phyloP scores from a whole-genome alignment of 2,329 filamentous ascomycete species.

The Aspergillus aculeatus region DNA sequence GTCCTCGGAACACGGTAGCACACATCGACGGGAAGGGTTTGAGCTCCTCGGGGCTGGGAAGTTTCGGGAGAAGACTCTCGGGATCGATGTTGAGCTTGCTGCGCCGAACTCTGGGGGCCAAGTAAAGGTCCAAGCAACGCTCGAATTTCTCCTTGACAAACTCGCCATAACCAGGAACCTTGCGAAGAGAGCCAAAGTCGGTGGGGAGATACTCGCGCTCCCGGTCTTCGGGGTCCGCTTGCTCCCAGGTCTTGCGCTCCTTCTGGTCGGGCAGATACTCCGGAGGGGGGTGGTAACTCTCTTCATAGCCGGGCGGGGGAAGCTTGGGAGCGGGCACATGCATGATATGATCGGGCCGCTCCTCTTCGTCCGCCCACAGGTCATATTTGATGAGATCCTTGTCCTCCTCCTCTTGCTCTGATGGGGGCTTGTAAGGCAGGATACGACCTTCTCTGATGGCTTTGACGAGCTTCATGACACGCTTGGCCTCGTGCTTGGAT shows the following conservation, averaged over 20 bases:
- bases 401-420: constrained; percentile 71
- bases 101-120: constrained; percentile 86
- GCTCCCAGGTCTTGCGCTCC: constrained; percentile 82
- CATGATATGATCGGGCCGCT: constrained; percentile 82
- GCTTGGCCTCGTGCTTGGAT: constrained; percentile 94
- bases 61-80: constrained; percentile 83
- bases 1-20: constrained; percentile 81
- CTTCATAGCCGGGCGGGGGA: constrained; percentile 87
- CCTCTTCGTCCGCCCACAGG: constrained; percentile 90
- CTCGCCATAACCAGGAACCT: constrained; percentile 84
- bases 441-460: constrained; percentile 94
- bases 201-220: constrained; percentile 85
- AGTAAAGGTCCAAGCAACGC: constrained; percentile 88
- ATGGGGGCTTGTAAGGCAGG: constrained; percentile 77
- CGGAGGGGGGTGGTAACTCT: constrained; percentile 92
- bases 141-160: constrained; percentile 97
- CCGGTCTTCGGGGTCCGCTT: constrained; percentile 82
- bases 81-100: constrained; percentile 97
- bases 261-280: constrained; percentile 88
- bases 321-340: constrained; percentile 92
- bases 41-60: constrained; percentile 88
- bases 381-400: constrained; percentile 75
- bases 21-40: constrained; percentile 92
- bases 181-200: constrained; percentile 78
- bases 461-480: constrained; percentile 94